Evolutionary conservation across 2,329 filamentous ascomycete genomes (phyloP), one percentile per base, ranked within the genome.

Genomic region (Cytospora piceae): DNA sequence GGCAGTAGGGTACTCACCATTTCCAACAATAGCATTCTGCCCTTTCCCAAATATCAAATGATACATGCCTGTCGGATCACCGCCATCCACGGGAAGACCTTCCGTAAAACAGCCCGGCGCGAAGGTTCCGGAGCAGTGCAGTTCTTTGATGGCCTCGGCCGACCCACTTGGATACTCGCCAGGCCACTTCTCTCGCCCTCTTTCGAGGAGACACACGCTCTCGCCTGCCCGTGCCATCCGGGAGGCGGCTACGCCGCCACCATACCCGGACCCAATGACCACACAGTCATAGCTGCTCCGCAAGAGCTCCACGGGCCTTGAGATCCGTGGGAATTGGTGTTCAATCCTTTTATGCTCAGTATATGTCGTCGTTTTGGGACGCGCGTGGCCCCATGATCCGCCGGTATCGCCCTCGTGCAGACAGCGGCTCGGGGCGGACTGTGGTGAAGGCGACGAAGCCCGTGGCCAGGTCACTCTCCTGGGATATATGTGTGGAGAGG

Each of bases 211-310:
- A 67, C 87, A 90, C 1, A 91, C 88, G 2, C 79, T 82, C 72
- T 88, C 81, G 2, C 80, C 83, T 1, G 83, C 83, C 62, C 88
- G 81, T 3, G 87, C 84, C 82, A 90, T 86, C 14, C 87, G 81
- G 27, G 86, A 85, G 0, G 88, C 88, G 3, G 88, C 88, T 24
- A 91, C 84, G 29, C 83, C 85, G 49, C 87, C 88, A 29, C 89
- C 89, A 73, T 91, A 91, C 1, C 89, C 89, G 12, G 87, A 90
- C 1, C 89, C 88, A 65, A 91, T 85, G 34, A 91, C 86, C 14
- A 91, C 82, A 49, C 84, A 84, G 75, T 91, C 88, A 70, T 91
- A 91, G 8, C 77, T 77, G 63, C 78, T 77, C 31, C 82, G 80
- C 72, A 90, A 82, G 31, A 87, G 75, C 71, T 87, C 83, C 15